Evolutionary conservation across 805 yeast species (phyloP), one percentile per base, ranked within the genome.

Genomic region (Candida morakotiae): DNA sequence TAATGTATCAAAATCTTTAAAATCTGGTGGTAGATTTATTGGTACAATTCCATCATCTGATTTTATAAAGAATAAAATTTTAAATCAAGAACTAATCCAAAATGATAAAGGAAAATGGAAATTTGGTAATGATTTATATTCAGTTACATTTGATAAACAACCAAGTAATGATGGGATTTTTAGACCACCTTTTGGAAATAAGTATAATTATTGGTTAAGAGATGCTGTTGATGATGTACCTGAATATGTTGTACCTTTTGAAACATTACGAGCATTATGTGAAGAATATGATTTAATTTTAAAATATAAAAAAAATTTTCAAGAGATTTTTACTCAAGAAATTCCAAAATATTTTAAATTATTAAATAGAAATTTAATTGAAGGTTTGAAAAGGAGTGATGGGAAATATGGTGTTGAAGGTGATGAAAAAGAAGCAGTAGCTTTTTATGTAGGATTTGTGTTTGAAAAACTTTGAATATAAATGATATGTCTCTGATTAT

Each of bases 161-260:
- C 87, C 88, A 0, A 91, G 94, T n/a, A 65, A 64, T 34, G 83
- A 78, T 47, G 88, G 91, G 2, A 77, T 75, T 33, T 87, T 86
- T 52, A 64, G 77, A 8, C 75, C 81, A 1, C 85, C 93, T 0
- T 87, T 68, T 54, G 99, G 98, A 0, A 84, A 89, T 58, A 71
- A 77, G 50, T 93, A 93, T 58, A 77, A 76, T 37, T 93, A 85
- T 56, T 86, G 69, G 62, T 64, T 93, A 41, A 80, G 80, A 46
- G 98, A 93, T 63, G 98, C 99, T 0, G 91, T 93, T 34, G 96
- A 87, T 44, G 82, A 93, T 51, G 96, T 93, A 17, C 98, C 98
- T 0, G 99, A 93, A 54, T 93, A 84, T 52, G 94, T 93, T 5
- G 96, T 93, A 5, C 98, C 97, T 1, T 88, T 93, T 60, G 97